These are phyloP conservation scores for Pseudogymnoascus sp. DNA, from an alignment of 2,329 filamentous ascomycete genomes.

Conservation along the genomic window DNA sequence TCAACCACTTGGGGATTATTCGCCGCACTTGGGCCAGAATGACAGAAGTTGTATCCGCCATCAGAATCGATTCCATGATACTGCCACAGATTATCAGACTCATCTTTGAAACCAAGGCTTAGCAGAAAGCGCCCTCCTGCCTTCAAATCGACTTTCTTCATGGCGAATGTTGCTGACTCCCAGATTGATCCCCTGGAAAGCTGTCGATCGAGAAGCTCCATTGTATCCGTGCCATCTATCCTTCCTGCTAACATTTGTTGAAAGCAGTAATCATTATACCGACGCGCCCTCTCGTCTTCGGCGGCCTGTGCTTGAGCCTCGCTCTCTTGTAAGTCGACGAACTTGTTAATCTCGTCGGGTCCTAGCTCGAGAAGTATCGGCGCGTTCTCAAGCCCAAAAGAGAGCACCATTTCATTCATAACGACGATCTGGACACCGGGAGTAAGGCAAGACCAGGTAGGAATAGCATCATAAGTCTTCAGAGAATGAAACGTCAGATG, in stretches of 20 bases:
- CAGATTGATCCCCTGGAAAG: slow-evolving; percentile 2
- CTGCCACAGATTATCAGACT: neutral
- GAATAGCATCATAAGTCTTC: neutral
- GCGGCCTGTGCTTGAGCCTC: neutral
- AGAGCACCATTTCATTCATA: neutral
- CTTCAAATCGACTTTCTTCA: neutral
- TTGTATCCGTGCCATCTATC: neutral
- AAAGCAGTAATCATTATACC: neutral
- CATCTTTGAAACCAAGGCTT: neutral
- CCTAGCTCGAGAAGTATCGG: neutral
- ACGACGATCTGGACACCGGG: neutral
- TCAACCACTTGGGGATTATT: neutral
- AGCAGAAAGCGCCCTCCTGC: neutral
- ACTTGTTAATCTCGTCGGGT: neutral
- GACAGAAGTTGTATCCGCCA: neutral
- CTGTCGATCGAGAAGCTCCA: neutral
- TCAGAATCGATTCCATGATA: neutral
- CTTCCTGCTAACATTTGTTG: neutral
- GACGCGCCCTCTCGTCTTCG: neutral
- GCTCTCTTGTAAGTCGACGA: neutral
- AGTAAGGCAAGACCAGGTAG: neutral
- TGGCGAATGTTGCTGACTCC: neutral
- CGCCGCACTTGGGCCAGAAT: neutral
- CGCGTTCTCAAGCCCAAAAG: neutral
- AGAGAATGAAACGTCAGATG: neutral